These are phyloP conservation scores for Chaetomium tenue DNA, from an alignment of 495 filamentous ascomycete species.

Conservation along the genomic window DNA sequence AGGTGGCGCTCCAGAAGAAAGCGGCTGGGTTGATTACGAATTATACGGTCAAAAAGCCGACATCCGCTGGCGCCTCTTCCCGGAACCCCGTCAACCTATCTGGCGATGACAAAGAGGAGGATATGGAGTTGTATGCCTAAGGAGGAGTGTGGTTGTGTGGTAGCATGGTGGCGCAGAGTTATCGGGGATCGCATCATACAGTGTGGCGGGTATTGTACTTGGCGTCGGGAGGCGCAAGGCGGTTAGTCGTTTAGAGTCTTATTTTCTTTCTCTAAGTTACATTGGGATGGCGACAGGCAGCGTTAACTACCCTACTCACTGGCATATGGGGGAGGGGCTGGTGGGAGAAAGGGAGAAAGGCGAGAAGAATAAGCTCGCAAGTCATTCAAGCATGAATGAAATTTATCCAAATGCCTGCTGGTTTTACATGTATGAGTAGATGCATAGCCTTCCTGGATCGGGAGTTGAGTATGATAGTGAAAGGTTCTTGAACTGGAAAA, in stretches of 20 bases:
- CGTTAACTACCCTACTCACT: background rate
- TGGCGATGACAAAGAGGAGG: slow-evolving; percentile 43
- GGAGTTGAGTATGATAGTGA: background rate
- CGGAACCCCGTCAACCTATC: slow-evolving; percentile 13
- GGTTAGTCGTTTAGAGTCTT: background rate
- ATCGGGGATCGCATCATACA: slow-evolving; percentile 12
- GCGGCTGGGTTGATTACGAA: slow-evolving; percentile 30
- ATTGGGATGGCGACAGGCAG: background rate
- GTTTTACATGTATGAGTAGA: background rate
- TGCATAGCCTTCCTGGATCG: background rate
- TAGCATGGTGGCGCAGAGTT: background rate
- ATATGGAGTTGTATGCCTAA: slow-evolving; percentile 41
- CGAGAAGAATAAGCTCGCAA: background rate
- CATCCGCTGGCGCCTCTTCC: background rate
- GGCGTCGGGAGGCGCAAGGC: slow-evolving; percentile 12
- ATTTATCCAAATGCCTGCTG: background rate
- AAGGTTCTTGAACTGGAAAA: too few relatives aligned
- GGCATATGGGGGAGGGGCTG: background rate
- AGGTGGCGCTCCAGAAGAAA: slow-evolving; percentile 41
- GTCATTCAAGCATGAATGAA: background rate
- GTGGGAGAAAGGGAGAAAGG: too few relatives aligned
- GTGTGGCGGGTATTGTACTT: slow-evolving; percentile 4
- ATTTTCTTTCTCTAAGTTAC: background rate
- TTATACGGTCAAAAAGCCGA: slow-evolving; percentile 29
- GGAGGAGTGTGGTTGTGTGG: background rate